Base-by-base conservation (phyloP, 495 filamentous ascomycete species). In the Penicillium robsamsonii region DNA sequence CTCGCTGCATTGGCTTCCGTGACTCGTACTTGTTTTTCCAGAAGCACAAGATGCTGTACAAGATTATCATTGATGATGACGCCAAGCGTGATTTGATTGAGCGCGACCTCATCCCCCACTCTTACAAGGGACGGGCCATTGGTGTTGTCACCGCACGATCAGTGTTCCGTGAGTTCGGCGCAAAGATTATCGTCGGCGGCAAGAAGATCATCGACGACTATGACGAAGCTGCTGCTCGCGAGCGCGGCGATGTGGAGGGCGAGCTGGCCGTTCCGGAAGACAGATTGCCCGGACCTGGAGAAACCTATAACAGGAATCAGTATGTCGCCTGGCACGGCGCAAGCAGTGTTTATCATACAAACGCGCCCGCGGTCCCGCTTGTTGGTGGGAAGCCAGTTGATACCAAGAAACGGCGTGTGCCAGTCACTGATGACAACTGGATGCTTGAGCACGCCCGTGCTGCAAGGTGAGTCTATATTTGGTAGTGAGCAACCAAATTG, bases 1-100 rank as follows among this genome's bases (percentile, higher is more conserved):
- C 94, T 20, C 84, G 94, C 54, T 98, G 94, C 64, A 93, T 96
- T 46, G 94, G 94, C 7, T 98, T 98, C 80, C 79, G 94, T 51
- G 94, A 98, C 74, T 94, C 89, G 54, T 98, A 98, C 68, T 81
- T 98, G 15, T 98, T 98, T 79, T 98, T 98, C 79, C 93, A 92
- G 62, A 96, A 96, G 68, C 92, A 97, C 75, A 89, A 87, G 67
- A 84, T 91, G 64, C 86, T 97, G 18, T 92, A 91, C 79, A 97
- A 97, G 76, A 94, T 97, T 64, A 94, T 96, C 60, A 87, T 96
- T 60, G 90, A 91, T 55, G 92, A 96, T 52, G 87, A 92, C 18
- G 90, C 92, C 58, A 97, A 96, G 74, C 88, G 85, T 49, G 92
- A 96, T 66, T 81, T 97, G 69, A 98, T 98, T 59, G 90, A 92